Evolutionary conservation across 2,329 filamentous ascomycete genomes (phyloP).

Genomic region (Penicillium sp.): DNA sequence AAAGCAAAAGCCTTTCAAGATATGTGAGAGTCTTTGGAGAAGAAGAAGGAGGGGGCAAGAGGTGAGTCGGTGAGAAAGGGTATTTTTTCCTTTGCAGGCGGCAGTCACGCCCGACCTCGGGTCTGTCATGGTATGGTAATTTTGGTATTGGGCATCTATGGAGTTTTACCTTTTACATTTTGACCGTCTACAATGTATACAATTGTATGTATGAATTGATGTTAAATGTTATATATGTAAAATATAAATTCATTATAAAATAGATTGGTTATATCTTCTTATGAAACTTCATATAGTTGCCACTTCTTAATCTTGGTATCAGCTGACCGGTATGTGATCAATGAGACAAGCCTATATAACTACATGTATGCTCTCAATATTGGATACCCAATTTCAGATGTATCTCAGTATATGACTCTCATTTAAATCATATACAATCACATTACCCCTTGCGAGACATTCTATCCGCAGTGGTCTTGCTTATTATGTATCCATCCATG

Average conservation of each 20-base stretch:
- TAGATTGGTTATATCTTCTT: background rate
- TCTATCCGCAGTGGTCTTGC: background rate
- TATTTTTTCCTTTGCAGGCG: slow-evolving; percentile 16
- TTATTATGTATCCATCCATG: background rate
- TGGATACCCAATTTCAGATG: background rate
- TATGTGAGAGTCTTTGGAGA: background rate
- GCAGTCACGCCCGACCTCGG: slow-evolving; percentile 1
- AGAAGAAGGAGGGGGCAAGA: slow-evolving; percentile 12
- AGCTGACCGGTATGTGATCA: background rate
- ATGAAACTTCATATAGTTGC: background rate
- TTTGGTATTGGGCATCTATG: slow-evolving; percentile 15
- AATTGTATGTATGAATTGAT: background rate
- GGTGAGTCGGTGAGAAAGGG: slow-evolving; percentile 25
- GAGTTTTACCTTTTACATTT: background rate
- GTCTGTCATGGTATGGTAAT: slow-evolving; percentile 8
- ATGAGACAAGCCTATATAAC: background rate
- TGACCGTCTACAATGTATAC: no score
- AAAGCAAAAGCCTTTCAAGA: no score
- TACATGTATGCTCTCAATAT: background rate
- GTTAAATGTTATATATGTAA: no score
- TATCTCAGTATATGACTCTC: background rate
- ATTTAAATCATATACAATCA: background rate
- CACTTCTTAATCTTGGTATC: background rate
- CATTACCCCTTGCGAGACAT: background rate
- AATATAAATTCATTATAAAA: no score